Evolutionary conservation across 257 asterid species (phyloP), one percentile per base, ranked within the genome.

Genomic region (Nicotiana tomentosiformis): DNA sequence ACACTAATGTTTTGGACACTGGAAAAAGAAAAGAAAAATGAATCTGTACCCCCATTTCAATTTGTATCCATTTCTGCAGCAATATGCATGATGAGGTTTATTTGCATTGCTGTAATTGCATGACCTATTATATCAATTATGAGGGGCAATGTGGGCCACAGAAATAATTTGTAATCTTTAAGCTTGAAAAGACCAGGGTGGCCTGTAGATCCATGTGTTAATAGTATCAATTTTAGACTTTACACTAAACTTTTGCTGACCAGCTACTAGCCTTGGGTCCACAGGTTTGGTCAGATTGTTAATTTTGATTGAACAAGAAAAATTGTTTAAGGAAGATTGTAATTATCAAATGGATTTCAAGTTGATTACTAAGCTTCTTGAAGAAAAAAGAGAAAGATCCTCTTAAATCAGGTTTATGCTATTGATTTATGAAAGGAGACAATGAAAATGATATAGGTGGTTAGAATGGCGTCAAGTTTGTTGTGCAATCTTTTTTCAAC

Each of bases 191-290:
- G 81, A 77, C 90, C 82, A 66, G 30, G 72, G 77, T 29, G 80
- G 30, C 26, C 65, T 61, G 82, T 76, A 66, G 80, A 69, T 79
- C 64, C 87, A 78, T 72, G 84, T 86, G 81, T 84, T 84, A 69
- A n/a, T 86, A 43, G 12, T 43, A 32, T 79, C 69, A 32, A 61
- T 61, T 30, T 81, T 60, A 66, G 64, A 26, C 62, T 56, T 81
- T 79, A 18, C 18, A 56, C 30, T 39, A 72, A 30, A 43, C 14
- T 6, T 39, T 72, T 43, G 10, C 7, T 56, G 83, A 61, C 61
- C 77, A 78, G 35, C 35, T 58, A 74, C 85, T 81, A 70, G 81
- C 81, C 66, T 83, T 60, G 90, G 90, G 85, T n/a, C 89, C 91
- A 87, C 91, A 67, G 62, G 68, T 83, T 84, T 88, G 83, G 86